Conservation (phyloP, 2,329 filamentous ascomycete species). For the Fusarium sp. region DNA sequence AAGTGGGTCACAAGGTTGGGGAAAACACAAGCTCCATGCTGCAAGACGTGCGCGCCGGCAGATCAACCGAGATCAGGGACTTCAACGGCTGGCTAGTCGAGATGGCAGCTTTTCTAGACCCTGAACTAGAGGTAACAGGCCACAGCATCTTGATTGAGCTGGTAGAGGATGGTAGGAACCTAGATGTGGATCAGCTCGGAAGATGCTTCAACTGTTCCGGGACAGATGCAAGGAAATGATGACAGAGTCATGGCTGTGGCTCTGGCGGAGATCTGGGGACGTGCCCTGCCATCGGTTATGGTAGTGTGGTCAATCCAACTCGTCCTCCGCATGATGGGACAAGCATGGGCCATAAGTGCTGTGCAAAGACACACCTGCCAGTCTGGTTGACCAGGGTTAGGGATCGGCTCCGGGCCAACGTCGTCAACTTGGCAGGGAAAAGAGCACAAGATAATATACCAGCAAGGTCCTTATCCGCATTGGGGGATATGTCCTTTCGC, state of each 20-base stretch:
- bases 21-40: slow-evolving; percentile 73
- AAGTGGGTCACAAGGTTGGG: slow-evolving; percentile 62
- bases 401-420: slow-evolving; percentile 34
- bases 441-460: slow-evolving; percentile 10
- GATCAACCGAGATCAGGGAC: slow-evolving; percentile 68
- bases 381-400: slow-evolving; percentile 21
- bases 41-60: slow-evolving; percentile 67
- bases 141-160: slow-evolving; percentile 60
- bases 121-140: slow-evolving; percentile 52
- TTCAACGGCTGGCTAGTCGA: slow-evolving; percentile 72
- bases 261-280: slow-evolving; percentile 24
- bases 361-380: slow-evolving; percentile 20
- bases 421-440: slow-evolving; percentile 17
- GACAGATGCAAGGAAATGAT: slow-evolving; percentile 30
- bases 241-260: slow-evolving; percentile 22
- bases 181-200: slow-evolving; percentile 55
- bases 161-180: slow-evolving; percentile 55
- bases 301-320: slow-evolving; percentile 27
- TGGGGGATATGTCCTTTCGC: slow-evolving; percentile 34
- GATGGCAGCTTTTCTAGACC: slow-evolving; percentile 57
- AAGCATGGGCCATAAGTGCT: slow-evolving; percentile 30
- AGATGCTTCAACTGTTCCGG: slow-evolving; percentile 43
- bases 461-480: slow-evolving; percentile 25
- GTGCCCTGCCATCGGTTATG: slow-evolving; percentile 22
- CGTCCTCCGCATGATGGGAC: slow-evolving; percentile 26